Base-by-base conservation (phyloP, 805 yeast genomes). In the Vanderwaltozyma polyspora region DNA sequence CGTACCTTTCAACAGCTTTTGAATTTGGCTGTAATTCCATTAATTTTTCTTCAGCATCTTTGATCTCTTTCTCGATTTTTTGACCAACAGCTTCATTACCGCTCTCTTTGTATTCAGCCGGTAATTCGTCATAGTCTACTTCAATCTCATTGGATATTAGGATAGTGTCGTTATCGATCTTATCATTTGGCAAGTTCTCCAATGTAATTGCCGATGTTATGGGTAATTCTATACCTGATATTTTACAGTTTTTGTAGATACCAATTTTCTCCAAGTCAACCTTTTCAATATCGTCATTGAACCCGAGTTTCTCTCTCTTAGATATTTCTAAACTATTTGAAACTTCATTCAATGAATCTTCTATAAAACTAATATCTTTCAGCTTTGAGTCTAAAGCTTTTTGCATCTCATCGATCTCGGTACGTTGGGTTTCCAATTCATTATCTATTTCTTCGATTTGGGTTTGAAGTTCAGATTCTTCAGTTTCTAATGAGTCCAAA, bases 1-100 rank as follows among this genome's bases (percentile, higher is more conserved):
- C 67, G 29, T 84, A 67, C 46, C 95, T 68, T 34, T 82, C 93
- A 21, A 71, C 61, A 0, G 95, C 95, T 43, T 79, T 80, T 25
- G 75, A 65, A 54, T 85, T 85, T n/a, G 95, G 95, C 22, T 83
- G 75, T 47, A 85, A 32, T 36, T 46, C 31, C 31, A 54, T 46
- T 34, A 62, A 39, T 29, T 49, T 54, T 34, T 59, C 60, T 21
- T 57, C 51, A 8, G 59, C 40, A 3, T 51, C 60, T n/a, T 51
- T 50, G 7, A 73, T 64, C 29, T 60, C 60, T 1, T 49, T 52
- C 10, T 57, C 67, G 38, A 65, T 62, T 8, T 63, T 62, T 17
- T 46, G 37, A 19, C 52, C 52, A 14, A 59, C 45, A 3, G 49
- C 39, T 5, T 46, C 52, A 19, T 52, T 44, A 41, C 45, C 38